phyloP scores from a whole-genome alignment of 129 eudicot genomes.

The Rutidosis leptorrhynchoides region DNA sequence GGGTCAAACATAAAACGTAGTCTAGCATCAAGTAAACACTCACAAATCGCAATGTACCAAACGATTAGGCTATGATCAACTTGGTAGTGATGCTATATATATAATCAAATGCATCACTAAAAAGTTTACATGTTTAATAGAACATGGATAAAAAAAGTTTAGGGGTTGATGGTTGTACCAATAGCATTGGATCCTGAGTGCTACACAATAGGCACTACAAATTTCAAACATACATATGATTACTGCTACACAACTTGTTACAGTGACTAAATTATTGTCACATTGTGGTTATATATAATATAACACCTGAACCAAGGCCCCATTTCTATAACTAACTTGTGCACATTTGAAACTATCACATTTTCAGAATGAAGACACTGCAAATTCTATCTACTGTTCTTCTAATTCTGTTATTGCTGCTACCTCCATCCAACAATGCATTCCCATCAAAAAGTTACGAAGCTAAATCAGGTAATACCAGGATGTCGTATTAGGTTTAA shows the following conservation, averaged over 20 bases:
- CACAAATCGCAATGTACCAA: neutral
- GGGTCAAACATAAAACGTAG: neutral
- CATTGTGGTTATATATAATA: constrained; percentile 15
- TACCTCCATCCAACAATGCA: constrained; percentile 17
- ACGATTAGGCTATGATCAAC: neutral
- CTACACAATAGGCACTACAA: constrained; percentile 28
- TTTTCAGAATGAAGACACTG: constrained; percentile 32
- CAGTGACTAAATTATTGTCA: constrained; percentile 10
- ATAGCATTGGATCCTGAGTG: constrained; percentile 43
- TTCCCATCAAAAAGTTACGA: constrained; percentile 27
- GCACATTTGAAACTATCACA: constrained; percentile 21
- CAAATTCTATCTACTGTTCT: constrained; percentile 30
- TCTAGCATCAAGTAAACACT: neutral
- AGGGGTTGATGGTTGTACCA: neutral
- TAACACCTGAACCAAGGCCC: constrained; percentile 8
- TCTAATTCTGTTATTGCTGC: constrained; percentile 30
- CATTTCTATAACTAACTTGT: constrained; percentile 19
- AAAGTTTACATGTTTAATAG: neutral
- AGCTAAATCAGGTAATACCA: constrained; percentile 36
- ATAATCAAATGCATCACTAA: neutral
- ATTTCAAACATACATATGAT: constrained; percentile 35
- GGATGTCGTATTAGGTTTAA: neutral
- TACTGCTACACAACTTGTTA: constrained; percentile 27
- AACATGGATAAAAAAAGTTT: neutral
- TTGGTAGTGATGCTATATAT: neutral